Conservation (phyloP, 805 yeast species). For the Saturnispora gosingensis region DNA sequence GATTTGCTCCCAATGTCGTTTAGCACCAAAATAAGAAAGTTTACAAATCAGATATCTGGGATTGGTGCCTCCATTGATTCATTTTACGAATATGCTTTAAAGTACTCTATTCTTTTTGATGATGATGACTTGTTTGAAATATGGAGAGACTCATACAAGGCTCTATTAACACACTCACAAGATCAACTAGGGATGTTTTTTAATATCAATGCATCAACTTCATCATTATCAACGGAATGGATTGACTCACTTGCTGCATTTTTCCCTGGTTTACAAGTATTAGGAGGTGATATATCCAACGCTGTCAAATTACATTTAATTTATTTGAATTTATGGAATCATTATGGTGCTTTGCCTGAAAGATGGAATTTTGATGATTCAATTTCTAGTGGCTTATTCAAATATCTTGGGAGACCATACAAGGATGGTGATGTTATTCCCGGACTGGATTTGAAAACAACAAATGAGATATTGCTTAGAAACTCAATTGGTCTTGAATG, state of each 20-base stretch:
- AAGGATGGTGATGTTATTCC: conserved; percentile 15
- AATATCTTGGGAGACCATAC: conserved; percentile 11
- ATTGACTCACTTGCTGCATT: conserved; percentile 82
- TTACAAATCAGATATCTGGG: conserved; percentile 60
- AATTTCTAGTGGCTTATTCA: conserved; percentile 15
- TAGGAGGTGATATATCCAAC: conserved; percentile 63
- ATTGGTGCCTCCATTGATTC: conserved; percentile 90
- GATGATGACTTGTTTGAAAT: conserved; percentile 42
- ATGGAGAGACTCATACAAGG: conserved; percentile 52
- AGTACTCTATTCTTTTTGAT: conserved; percentile 64
- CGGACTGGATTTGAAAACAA: conserved; percentile 17
- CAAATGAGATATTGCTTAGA: conserved; percentile 19
- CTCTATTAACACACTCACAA: conserved; percentile 47
- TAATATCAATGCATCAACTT: conserved; percentile 49
- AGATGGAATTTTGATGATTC: conserved; percentile 52
- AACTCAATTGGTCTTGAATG: conserved; percentile 58
- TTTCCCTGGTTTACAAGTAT: conserved; percentile 76
- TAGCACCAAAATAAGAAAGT: conserved; percentile 31
- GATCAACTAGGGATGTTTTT: conserved; percentile 27
- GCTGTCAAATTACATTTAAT: conserved; percentile 56
- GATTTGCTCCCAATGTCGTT: conserved; percentile 74
- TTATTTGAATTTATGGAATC: conserved; percentile 69
- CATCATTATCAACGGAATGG: conserved; percentile 51
- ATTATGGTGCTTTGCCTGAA: conserved; percentile 78
- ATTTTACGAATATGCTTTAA: conserved; percentile 80